These are phyloP conservation scores for Chaetomiaceae sp. DNA, from an alignment of 2,329 filamentous ascomycete genomes.

Conservation along the genomic window DNA sequence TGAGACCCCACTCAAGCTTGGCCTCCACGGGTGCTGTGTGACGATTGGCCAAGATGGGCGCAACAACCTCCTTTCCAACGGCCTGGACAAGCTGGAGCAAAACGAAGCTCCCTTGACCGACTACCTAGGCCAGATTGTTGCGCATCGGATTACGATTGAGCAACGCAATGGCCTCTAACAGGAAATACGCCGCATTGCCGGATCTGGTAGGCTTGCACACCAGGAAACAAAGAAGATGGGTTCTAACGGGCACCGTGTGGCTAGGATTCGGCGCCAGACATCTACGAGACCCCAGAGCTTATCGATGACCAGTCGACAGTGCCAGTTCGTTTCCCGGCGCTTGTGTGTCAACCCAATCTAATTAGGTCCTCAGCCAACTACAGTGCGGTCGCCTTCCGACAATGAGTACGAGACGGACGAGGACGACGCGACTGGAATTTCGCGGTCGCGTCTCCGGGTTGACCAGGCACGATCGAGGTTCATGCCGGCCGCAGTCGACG, in stretches of 20 bases:
- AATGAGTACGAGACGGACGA: conserved; percentile 59
- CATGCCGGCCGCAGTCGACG: conserved; percentile 68
- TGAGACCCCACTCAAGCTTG: background rate
- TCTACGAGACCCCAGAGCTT: conserved; percentile 93
- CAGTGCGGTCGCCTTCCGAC: conserved; percentile 54
- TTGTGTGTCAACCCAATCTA: conserved; percentile 15
- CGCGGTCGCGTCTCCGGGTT: conserved; percentile 69
- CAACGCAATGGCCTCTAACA: conserved; percentile 62
- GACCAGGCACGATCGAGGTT: conserved; percentile 79
- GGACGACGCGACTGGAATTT: conserved; percentile 61
- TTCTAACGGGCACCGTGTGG: conserved; percentile 12
- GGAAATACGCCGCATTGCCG: conserved; percentile 77
- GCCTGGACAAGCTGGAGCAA: background rate
- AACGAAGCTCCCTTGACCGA: background rate
- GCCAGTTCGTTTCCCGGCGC: conserved; percentile 51
- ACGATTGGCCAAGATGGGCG: background rate
- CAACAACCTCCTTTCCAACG: background rate
- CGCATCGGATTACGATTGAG: background rate
- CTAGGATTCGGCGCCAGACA: conserved; percentile 86
- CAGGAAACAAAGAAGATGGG: background rate
- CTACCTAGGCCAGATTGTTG: background rate
- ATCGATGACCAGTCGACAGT: conserved; percentile 86
- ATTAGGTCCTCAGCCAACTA: conserved; percentile 43
- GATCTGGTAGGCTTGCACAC: conserved; percentile 57
- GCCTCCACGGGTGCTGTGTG: background rate